Evolutionary conservation across 2,329 filamentous ascomycete genomes (phyloP).

Genomic region (Epichloe sp.): DNA sequence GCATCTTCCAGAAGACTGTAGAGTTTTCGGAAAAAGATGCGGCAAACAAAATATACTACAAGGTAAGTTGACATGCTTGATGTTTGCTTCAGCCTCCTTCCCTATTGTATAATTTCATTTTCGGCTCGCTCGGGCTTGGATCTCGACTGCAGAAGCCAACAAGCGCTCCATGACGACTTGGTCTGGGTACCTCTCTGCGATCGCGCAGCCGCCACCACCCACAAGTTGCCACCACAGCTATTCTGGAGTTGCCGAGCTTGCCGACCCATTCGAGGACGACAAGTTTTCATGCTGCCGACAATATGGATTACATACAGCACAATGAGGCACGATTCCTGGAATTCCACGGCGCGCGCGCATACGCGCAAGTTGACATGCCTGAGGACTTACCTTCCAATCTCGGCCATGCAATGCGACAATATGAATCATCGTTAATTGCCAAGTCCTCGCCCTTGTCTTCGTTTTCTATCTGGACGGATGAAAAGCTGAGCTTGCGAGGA

Average conservation of each 20-base stretch:
- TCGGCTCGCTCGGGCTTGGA: background rate
- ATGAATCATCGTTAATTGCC: background rate
- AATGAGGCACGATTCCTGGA: background rate
- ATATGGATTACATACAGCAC: background rate
- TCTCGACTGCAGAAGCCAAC: background rate
- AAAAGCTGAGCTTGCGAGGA: background rate
- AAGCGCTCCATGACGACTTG: background rate
- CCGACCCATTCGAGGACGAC: background rate
- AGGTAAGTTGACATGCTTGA: slow-evolving; percentile 46
- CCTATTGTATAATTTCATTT: background rate
- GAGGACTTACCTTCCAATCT: background rate
- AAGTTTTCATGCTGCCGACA: background rate
- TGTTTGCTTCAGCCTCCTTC: background rate
- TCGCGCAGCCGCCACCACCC: background rate
- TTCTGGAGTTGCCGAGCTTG: background rate
- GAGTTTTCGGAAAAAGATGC: slow-evolving; percentile 42
- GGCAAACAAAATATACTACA: slow-evolving; percentile 75
- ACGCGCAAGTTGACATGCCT: background rate
- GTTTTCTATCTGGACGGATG: background rate
- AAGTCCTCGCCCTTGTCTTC: background rate
- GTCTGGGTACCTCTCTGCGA: background rate
- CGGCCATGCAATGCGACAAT: background rate
- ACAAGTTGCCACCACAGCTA: background rate
- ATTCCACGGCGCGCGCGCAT: background rate
- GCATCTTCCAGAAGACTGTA: slow-evolving; percentile 70